Base-by-base conservation (phyloP, 495 filamentous ascomycete species). In the Penicillium desertorum region DNA sequence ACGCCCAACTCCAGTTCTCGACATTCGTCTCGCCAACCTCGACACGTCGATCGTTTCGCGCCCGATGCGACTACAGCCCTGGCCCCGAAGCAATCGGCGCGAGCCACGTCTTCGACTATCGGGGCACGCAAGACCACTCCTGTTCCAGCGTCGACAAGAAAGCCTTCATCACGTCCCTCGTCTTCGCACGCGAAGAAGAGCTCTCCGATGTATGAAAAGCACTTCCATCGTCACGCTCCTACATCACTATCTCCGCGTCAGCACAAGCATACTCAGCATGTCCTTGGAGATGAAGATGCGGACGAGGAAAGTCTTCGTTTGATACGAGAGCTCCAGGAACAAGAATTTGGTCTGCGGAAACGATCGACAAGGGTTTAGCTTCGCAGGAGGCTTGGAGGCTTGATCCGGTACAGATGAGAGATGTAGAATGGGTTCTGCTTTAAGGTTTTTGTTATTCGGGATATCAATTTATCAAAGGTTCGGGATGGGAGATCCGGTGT, bases 341-440 rank as follows among this genome's bases (percentile, higher is more conserved):
- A 83, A 56, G 83, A 85, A 46, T 81, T 81, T 58, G 81, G 83
- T 9, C 67, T 87, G 56, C 72, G 84, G 52, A 76, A 79, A 62
- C 74, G 81, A 58, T 55, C 53, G 1, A 55, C 53, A 16, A 44
- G 53, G 16, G 53, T 55, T 45, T 55, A 29, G 19, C 2, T 12
- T 52, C 25, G 25, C 36, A 42, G 20, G 5, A 20, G 16, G 11
- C 3, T 36, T 23, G 29, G 9, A 11, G 29, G 29, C 23, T 11
- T 54, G 39, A 10, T 36, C 19, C 1, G 27, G 42, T 37, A 45
- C 52, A 55, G 52, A 25, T 29, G 16, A n/a, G 9, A 36, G 43
- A 16, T 32, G 23, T 17, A 52, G 22, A 54, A 23, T 20, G 23
- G 19, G 29, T 34, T 42, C 27, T 45, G 34, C 54, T 55, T 41